Base-by-base conservation (phyloP, 331 rosid species). In the Malus hybrid region DNA sequence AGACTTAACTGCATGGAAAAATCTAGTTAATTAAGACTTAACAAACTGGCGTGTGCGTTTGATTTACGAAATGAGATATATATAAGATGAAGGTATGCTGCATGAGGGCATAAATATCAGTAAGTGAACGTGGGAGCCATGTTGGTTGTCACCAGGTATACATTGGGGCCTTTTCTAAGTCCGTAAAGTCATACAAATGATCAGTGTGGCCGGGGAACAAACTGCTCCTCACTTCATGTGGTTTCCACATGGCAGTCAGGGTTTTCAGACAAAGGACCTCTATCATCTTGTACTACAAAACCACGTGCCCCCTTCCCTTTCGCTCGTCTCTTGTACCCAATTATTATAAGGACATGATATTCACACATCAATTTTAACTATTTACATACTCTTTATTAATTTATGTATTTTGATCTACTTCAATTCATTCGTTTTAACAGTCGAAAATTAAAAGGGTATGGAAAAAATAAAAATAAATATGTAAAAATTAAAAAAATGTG, bases 41-140 rank as follows among this genome's bases (percentile, higher is more conserved):
- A 52, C 57, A 52, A 16, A 52, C 7, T 52, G 20, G 57, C 20
- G 7, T 2, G 46, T 39, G 24, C 24, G 12, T 39, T 16, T 52
- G 7, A 59, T 59, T 1, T 59, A 22, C 14, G 16, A 59, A 59
- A 59, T 22, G 29, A 22, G 15, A 24, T 24, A 19, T 55, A 39
- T 10, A 39, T 39, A 39, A 39, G 56, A 50, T 50, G 56, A 5
- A 50, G 5, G 55, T 5, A 3, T 46, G 19, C 7, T 61, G 62
- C 61, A 28, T 57, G 70, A 74, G 42, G 22, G 29, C 24, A 29
- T 24, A 24, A 24, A 36, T 74, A 50, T 16, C n/a, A 50, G 56
- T 50, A 4, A 50, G 9, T 5, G 78, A 74, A 48, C 78, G 57
- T 74, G 78, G 63, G 50, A 29, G 71, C 9, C 62, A 42, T 74